Evolutionary conservation across 257 asterid genomes (phyloP).

Genomic region (Solanum medicagineum): DNA sequence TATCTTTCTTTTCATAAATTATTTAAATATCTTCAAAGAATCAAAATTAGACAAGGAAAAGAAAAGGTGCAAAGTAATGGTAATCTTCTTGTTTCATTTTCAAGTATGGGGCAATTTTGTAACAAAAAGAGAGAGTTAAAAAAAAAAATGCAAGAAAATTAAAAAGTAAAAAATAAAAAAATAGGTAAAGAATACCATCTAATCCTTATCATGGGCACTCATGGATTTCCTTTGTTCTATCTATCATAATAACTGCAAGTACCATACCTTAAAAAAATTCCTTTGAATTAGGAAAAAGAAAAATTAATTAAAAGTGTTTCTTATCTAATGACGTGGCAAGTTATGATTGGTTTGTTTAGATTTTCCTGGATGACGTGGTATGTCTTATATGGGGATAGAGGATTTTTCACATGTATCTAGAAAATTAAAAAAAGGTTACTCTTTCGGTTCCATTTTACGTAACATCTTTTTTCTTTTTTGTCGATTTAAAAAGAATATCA

Average conservation of each 20-base stretch:
- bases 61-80: not conserved
- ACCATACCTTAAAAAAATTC: conserved; percentile 12
- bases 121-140: not conserved
- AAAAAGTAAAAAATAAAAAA: not conserved
- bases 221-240: conserved; percentile 13
- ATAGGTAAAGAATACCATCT: not conserved
- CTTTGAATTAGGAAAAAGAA: not conserved
- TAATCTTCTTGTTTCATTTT: not conserved
- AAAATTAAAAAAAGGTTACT: not conserved
- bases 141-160: not conserved
- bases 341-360: conserved; percentile 11
- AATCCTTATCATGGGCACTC: conserved; percentile 22
- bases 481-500: no score
- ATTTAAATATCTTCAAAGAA: not conserved
- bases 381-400: conserved; percentile 33
- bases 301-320: conserved; percentile 3
- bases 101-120: not conserved
- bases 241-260: not conserved
- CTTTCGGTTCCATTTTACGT: no score
- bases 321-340: conserved; percentile 42
- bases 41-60: not conserved
- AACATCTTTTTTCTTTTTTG: no score
- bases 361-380: conserved; percentile 40
- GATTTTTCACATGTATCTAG: conserved; percentile 51
- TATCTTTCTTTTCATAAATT: not conserved